Evolutionary conservation across 106 monocot species (phyloP).

Genomic region (Platanthera guangdongensis): DNA sequence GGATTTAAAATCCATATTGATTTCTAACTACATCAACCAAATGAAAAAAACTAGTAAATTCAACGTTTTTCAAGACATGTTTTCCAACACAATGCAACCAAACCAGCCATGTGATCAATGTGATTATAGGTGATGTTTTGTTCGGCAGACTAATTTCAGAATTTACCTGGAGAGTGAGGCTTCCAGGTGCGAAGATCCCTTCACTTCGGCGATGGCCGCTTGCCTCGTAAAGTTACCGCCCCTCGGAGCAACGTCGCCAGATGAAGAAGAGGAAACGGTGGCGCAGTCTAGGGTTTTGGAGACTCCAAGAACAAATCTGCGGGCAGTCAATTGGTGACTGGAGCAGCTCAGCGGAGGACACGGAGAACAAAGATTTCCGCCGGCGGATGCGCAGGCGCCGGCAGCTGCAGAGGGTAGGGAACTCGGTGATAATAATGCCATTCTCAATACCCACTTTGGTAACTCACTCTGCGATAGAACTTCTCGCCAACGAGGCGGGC

Average conservation of each 20-base stretch:
- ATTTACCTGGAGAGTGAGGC: conserved; percentile 32
- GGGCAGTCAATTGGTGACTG: background rate
- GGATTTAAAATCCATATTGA: background rate
- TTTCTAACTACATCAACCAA: background rate
- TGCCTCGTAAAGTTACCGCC: conserved; percentile 9
- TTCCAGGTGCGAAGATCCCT: conserved; percentile 21
- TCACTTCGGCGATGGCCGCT: conserved; percentile 30
- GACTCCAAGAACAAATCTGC: background rate
- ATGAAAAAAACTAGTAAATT: background rate
- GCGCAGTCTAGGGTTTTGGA: conserved; percentile 15
- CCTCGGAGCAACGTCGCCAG: background rate
- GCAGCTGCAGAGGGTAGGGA: background rate
- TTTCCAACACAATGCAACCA: background rate
- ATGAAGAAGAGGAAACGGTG: conserved; percentile 3
- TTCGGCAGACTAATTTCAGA: background rate
- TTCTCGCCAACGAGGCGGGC: background rate
- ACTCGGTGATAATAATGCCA: background rate
- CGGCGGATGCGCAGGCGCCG: background rate
- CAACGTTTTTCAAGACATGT: background rate
- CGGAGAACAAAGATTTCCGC: background rate
- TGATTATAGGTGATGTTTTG: background rate
- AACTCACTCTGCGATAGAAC: background rate
- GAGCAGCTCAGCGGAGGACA: background rate
- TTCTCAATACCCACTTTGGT: background rate
- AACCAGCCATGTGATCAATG: background rate